Base-by-base conservation (phyloP, 331 rosid species). In the Telfairia occidentalis region DNA sequence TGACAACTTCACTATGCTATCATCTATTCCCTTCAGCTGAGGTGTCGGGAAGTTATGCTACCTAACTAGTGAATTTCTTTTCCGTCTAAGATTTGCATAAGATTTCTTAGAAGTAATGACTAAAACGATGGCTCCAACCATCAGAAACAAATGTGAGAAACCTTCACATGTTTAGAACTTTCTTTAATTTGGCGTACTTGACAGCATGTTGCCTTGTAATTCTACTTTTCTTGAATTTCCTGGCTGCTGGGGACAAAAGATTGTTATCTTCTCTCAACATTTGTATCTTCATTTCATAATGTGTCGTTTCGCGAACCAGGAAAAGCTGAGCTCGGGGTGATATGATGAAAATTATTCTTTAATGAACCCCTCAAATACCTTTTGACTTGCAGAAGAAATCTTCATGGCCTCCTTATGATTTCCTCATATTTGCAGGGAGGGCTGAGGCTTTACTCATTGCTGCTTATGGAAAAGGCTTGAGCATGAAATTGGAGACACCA, bases 401-500 rank as follows among this genome's bases (percentile, higher is more conserved):
- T 26, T 45, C 23, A 7, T 2, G 23, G 35, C 58, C 75, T 4
- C 28, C 38, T 71, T 54, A 35, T 75, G 52, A 23, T 38, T 64
- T 69, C 34, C 52, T 52, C 35, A 37, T 73, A 32, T 48, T 82
- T 78, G 79, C 72, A 92, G 97, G 98, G 78, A 90, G 98, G 86
- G 98, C 98, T 54, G 98, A 92, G 76, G 98, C 98, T 66, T 78
- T 92, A 72, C 91, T 92, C 76, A 92, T 92, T 82, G 98, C 98
- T 79, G 97, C 98, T 32, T 92, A 90, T 83, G 98, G 98, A 19
- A 88, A 85, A 55, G 82, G 84, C 73, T 71, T 81, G 69, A 82
- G 52, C 75, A 57, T 83, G 75, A 77, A 84, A 70, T 59, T 16
- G 26, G 40, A 26, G 15, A 45, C 75, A 15, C 24, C 75, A 7